Base-by-base conservation (phyloP, 148 eudicot species). In the Diospyros lotus region DNA sequence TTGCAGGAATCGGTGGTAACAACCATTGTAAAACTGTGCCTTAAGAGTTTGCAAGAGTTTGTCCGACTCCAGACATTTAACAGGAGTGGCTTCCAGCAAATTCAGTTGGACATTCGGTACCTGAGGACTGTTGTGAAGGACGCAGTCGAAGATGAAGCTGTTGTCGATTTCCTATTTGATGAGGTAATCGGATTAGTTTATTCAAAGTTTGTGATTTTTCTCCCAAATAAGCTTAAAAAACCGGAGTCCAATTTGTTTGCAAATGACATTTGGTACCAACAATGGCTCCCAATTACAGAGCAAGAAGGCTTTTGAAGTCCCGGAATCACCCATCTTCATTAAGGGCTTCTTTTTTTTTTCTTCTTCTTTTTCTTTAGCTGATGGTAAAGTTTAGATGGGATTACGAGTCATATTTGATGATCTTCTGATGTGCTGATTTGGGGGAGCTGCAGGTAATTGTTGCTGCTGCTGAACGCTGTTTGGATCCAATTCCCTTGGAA, bases 71-170 rank as follows among this genome's bases (percentile, higher is more conserved):
- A 96, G 74, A 96, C 97, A 28, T 96, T 91, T 80, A 96, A 96
- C 79, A 85, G 99, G 44, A 91, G 99, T 81, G 99, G 99, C 66
- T 96, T 96, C 85, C 99, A 96, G 86, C 99, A 96, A 80, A 96
- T 96, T 80, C 99, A 96, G 85, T 71, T 93, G 84, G 99, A 96
- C 79, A 83, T 87, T 72, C 98, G 93, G 83, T 96, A 87, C 84
- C 81, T 96, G 77, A 93, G 91, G 82, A 68, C 73, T 68, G 71
- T 90, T 38, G 14, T 96, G 5, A 96, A 82, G 82, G 98, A 91
- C 68, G 77, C 68, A 45, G 86, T 87, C 44, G 98, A 93, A 73
- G 99, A 96, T 78, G 99, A 96, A 87, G 94, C 94, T 48, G 90
- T 93, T 69, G 89, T 91, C 44, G 97, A 96, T 79, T 96, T 93